Conservation (phyloP, 1,284 basidiomycete genomes). For the Cutaneotrichosporon dermatis region DNA sequence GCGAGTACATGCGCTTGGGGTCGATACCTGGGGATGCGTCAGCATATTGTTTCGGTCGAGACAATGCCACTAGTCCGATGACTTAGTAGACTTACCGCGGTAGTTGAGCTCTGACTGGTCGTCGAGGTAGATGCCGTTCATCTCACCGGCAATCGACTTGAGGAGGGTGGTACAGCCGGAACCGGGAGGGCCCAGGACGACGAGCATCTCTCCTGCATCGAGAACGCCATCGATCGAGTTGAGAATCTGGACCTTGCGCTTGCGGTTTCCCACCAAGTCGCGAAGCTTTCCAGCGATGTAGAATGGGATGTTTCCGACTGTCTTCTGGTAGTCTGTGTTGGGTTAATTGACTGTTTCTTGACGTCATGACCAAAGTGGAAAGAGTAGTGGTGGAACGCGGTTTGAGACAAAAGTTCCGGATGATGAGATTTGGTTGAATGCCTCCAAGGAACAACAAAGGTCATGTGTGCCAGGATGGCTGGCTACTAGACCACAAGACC, state of each 20-base stretch:
- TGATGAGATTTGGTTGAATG: background rate
- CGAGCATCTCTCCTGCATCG: constrained; percentile 54
- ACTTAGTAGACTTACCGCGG: constrained; percentile 31
- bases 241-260: constrained; percentile 52
- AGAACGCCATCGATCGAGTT: constrained; percentile 51
- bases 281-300: constrained; percentile 39
- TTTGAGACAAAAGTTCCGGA: no score
- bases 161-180: constrained; percentile 57
- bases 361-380: background rate
- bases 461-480: no score
- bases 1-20: constrained; percentile 44
- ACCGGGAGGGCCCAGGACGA: constrained; percentile 61
- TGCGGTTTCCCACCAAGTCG: constrained; percentile 42
- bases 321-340: constrained; percentile 51
- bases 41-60: background rate
- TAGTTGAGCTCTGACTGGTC: constrained; percentile 48
- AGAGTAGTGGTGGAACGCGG: no score
- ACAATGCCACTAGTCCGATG: background rate
- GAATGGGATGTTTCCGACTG: constrained; percentile 50
- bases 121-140: constrained; percentile 51
- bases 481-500: no score
- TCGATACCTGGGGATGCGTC: constrained; percentile 34
- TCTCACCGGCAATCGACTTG: constrained; percentile 57
- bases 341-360: background rate
- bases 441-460: background rate